Evolutionary conservation across 2,329 filamentous ascomycete genomes (phyloP), one percentile per base, ranked within the genome.

Genomic region (Ophiostoma pallidulum): DNA sequence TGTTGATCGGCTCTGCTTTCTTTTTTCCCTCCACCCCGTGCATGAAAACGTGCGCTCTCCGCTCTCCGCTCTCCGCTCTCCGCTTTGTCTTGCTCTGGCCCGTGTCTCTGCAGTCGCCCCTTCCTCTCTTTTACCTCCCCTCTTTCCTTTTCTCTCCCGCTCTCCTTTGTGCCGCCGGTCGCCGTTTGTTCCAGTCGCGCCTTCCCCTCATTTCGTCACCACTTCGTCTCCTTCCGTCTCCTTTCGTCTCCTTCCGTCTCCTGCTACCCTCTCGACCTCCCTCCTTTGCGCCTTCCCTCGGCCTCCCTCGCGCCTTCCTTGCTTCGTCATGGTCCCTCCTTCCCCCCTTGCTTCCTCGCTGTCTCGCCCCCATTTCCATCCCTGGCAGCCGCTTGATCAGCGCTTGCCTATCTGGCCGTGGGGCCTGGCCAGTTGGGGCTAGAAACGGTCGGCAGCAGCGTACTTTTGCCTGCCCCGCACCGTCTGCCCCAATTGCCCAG

Each of bases 1-100:
- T 66, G 71, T 74, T 51, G 51, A 55, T 56, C 28, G 36, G 14
- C 12, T 24, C 18, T 13, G n/a, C 29, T 31, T 13, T 45, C 10
- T 41, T 42, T 14, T n/a, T n/a, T 9, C 19, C 35, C 41, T 32
- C n/a, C 10, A 14, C n/a, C n/a, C n/a, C n/a, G n/a, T n/a, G n/a
- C n/a, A n/a, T n/a, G n/a, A n/a, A n/a, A n/a, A n/a, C n/a, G n/a
- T n/a, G n/a, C 13, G 12, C 42, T 31, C 19, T 18, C 33, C 32
- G 19, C 19, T 32, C n/a, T 29, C 28, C n/a, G 40, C 3, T 22
- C 18, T 29, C 13, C 28, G 7, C 35, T 26, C 28, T 18, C 24
- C 24, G 9, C 7, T 33, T 40, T 33, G 13, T 19, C 33, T 16
- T 14, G 31, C 31, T 12, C 31, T 33, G 31, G 10, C 31, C 31